phyloP scores from a whole-genome alignment of 805 yeast genomes.

The Lachancea fermentati region DNA sequence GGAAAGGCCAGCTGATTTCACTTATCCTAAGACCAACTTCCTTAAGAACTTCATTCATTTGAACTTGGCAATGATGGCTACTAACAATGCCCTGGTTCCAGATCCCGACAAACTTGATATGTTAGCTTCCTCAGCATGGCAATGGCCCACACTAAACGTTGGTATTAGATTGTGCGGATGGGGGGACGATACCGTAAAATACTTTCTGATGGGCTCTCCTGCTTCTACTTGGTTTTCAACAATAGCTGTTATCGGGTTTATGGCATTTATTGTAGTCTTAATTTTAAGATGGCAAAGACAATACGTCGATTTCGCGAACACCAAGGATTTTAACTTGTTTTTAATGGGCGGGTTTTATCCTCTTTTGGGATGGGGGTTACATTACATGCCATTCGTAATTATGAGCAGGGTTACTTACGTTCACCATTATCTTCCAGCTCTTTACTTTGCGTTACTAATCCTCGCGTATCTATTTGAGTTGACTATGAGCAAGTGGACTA shows the following conservation, averaged over 20 bases:
- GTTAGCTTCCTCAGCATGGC: constrained; percentile 75
- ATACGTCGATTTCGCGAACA: constrained; percentile 49
- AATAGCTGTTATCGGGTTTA: constrained; percentile 51
- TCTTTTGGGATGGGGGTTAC: constrained; percentile 76
- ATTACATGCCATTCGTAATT: constrained; percentile 65
- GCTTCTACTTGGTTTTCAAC: constrained; percentile 75
- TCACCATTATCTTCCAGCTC: constrained; percentile 80
- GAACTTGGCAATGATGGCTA: constrained; percentile 88
- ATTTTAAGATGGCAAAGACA: constrained; percentile 83
- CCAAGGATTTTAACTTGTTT: constrained; percentile 45
- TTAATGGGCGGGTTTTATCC: constrained; percentile 73
- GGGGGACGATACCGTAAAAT: constrained; percentile 59
- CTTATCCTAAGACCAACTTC: constrained; percentile 68
- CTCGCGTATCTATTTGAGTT: constrained; percentile 49
- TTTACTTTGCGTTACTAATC: constrained; percentile 66
- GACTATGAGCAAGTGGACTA: constrained; percentile 31
- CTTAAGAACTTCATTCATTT: constrained; percentile 69
- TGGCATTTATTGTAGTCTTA: constrained; percentile 40
- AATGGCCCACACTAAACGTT: constrained; percentile 74
- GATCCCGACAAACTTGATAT: constrained; percentile 69
- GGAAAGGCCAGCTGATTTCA: constrained; percentile 36
- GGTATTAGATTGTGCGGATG: constrained; percentile 80
- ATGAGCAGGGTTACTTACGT: constrained; percentile 87
- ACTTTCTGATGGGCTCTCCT: constrained; percentile 71
- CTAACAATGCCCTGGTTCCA: constrained; percentile 79